Base-by-base conservation (phyloP, 179 eudicot genomes). In the Kewa caespitosa region DNA sequence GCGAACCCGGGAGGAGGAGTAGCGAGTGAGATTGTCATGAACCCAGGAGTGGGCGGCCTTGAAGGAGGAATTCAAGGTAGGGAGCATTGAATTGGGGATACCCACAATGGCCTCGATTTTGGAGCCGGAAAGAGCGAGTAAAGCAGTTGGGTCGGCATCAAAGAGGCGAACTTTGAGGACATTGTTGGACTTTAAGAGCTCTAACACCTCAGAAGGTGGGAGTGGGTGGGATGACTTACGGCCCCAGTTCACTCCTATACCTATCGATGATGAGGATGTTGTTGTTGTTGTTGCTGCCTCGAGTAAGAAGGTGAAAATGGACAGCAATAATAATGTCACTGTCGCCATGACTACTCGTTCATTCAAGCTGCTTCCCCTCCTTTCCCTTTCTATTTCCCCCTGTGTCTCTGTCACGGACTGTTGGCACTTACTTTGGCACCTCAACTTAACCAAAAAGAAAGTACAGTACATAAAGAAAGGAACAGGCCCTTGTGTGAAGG, bases 231-330 rank as follows among this genome's bases (percentile, higher is more conserved):
- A 92, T 25, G 96, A 69, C 38, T 84, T 79, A 61, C 90, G 86
- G 75, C 98, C 98, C 92, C 94, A 94, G 89, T 88, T 94, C 30
- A 94, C 90, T 20, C 98, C 98, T 9, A 94, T 64, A n/a, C n/a
- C n/a, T n/a, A n/a, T n/a, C n/a, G n/a, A n/a, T n/a, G n/a, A n/a
- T n/a, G n/a, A n/a, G 12, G 54, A 31, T 42, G 69, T 43, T 15
- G 28, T 59, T 22, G 39, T 41, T 63, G 11, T 41, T 61, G 27
- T 32, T 27, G 25, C 54, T 69, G 59, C n/a, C n/a, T n/a, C n/a
- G n/a, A n/a, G n/a, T n/a, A n/a, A n/a, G n/a, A n/a, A n/a, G n/a
- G n/a, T n/a, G n/a, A 38, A 70, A 70, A 54, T 70, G 74, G 33
- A 42, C 31, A 70, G 15, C 42, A 48, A 3, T 6, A 70, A 14